Conservation (phyloP, 2,329 filamentous ascomycete species). For the Ilyonectria sp. region DNA sequence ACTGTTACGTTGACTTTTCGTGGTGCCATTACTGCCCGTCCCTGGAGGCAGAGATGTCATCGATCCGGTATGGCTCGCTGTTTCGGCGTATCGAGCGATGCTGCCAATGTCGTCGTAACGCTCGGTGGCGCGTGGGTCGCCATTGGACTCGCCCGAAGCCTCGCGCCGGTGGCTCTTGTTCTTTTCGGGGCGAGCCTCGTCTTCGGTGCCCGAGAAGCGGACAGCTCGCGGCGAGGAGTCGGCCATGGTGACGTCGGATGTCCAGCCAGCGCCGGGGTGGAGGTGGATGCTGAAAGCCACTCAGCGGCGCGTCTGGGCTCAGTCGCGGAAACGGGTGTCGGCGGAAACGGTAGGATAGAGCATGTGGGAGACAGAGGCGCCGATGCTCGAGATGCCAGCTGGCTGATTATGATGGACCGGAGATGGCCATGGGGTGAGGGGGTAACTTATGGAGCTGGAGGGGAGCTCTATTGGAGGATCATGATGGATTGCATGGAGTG, state of each 20-base stretch:
- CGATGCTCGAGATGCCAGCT: conserved; percentile 35
- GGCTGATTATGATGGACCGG: conserved; percentile 41
- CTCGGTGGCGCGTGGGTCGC: conserved; percentile 63
- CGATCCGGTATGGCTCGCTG: conserved; percentile 56
- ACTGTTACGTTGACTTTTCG: conserved; percentile 58
- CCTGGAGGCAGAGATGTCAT: conserved; percentile 60
- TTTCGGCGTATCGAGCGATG: conserved; percentile 61
- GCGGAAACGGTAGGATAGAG: conserved; percentile 21
- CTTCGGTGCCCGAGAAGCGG: conserved; percentile 68
- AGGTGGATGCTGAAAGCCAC: conserved; percentile 40
- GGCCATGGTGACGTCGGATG: conserved; percentile 50
- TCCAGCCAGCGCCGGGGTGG: conserved; percentile 36
- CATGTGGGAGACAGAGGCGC: conserved; percentile 24
- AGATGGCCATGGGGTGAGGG: conserved; percentile 44
- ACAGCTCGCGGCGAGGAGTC: conserved; percentile 70
- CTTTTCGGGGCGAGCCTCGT: conserved; percentile 60
- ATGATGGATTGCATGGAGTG: conserved; percentile 48
- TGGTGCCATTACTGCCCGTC: conserved; percentile 59
- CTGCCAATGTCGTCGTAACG: conserved; percentile 65
- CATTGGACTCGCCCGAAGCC: conserved; percentile 44
- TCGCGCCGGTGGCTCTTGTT: conserved; percentile 56
- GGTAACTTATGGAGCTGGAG: conserved; percentile 36
- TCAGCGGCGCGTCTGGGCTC: conserved; percentile 39
- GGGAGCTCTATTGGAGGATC: conserved; percentile 46
- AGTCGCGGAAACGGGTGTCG: conserved; percentile 26